Conservation (phyloP, 179 eudicot species). For the Vitellaria paradoxa region DNA sequence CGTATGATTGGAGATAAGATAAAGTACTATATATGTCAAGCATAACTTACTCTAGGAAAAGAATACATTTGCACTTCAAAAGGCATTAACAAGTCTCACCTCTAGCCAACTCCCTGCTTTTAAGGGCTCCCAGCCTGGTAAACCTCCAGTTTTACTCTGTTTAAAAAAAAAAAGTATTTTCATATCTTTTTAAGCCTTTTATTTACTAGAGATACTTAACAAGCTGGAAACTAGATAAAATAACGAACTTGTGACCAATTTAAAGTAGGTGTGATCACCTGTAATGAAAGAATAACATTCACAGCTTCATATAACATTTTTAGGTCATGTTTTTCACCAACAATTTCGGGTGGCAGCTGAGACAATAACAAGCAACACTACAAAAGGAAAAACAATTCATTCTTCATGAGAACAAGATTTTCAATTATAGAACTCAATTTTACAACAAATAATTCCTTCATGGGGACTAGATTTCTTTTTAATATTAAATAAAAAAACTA, state of each 20-base stretch:
- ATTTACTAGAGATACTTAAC: background rate
- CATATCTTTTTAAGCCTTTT: too few species aligned
- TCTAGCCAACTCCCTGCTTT: conserved; percentile 40
- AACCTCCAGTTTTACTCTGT: conserved; percentile 50
- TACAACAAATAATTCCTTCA: too few species aligned
- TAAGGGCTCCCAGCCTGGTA: conserved; percentile 51
- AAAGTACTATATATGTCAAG: too few species aligned
- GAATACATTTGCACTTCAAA: background rate
- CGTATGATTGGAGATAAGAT: too few species aligned
- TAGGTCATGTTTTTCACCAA: conserved; percentile 20
- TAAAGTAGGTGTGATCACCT: background rate
- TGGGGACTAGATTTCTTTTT: too few species aligned
- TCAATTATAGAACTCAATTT: background rate
- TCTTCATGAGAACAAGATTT: background rate
- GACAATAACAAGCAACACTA: conserved; percentile 25
- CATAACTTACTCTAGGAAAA: too few species aligned
- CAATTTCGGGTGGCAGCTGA: conserved; percentile 26
- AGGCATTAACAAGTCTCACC: conserved; percentile 14
- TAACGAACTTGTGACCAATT: background rate
- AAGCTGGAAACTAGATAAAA: background rate
- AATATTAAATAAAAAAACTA: too few species aligned
- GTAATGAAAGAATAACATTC: conserved; percentile 23
- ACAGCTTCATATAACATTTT: conserved; percentile 24
- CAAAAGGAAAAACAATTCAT: background rate
- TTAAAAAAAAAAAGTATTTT: background rate